A percentile compares a stretch with the other conserved stretches of the same genome.
Conservation (phyloP, 23 red algal species). For the Gracilaria domingensis region DNA sequence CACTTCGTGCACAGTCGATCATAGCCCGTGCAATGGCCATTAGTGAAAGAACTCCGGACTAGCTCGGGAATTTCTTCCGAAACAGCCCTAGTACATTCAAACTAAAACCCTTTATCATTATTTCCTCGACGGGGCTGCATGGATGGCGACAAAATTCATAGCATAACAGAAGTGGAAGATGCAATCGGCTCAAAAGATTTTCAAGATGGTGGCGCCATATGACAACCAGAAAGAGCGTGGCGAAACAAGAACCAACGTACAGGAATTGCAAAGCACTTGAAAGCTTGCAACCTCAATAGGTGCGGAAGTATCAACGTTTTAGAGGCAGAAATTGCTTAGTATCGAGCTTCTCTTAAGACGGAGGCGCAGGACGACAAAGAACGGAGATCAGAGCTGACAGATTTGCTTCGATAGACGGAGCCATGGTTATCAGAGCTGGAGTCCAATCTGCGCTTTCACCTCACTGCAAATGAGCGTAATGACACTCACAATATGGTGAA, state of each 20-base stretch:
- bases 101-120: conserved; percentile 92
- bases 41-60: conserved; percentile 87
- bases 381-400: conserved; percentile 48
- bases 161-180: conserved; percentile 93
- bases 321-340: conserved; percentile 77
- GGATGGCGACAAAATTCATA: conserved; percentile 90
- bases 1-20: conserved; percentile 75
- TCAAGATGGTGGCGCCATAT: conserved; percentile 51
- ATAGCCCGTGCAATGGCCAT: conserved; percentile 83
- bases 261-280: conserved; percentile 50
- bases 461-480: neutral
- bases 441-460: neutral
- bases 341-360: conserved; percentile 14
- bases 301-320: conserved; percentile 85
- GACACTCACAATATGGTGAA: conserved; percentile 21
- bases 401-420: conserved; percentile 69
- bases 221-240: conserved; percentile 53
- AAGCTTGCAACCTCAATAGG: conserved; percentile 59
- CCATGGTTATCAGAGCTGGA: conserved; percentile 58
- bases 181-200: conserved; percentile 63
- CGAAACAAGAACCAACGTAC: conserved; percentile 45
- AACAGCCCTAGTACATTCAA: conserved; percentile 90
- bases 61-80: conserved; percentile 88
- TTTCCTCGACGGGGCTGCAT: conserved; percentile 87
- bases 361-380: conserved; percentile 49